Evolutionary conservation across 2,329 filamentous ascomycete genomes (phyloP).

Genomic region (Fusarium pseudoanthophilum): DNA sequence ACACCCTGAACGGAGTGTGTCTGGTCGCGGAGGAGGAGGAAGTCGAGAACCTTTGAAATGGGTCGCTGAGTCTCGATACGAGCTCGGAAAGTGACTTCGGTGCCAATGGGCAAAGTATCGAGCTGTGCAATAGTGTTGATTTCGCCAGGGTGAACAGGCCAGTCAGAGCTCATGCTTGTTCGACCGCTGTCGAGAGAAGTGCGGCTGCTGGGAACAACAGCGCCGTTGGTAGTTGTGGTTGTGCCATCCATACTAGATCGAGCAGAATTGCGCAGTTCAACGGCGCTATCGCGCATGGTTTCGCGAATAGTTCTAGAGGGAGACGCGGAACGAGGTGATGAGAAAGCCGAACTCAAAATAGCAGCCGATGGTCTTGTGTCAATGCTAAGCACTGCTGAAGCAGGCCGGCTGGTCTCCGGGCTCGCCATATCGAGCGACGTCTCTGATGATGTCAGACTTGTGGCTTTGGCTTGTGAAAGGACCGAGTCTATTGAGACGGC

Average conservation of each 20-base stretch:
- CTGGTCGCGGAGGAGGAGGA: conserved; percentile 87
- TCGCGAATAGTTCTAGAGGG: conserved; percentile 9
- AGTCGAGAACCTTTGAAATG: conserved; percentile 84
- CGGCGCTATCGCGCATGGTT: conserved; percentile 49
- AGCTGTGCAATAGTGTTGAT: conserved; percentile 53
- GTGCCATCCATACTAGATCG: conserved; percentile 47
- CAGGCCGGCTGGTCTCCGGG: conserved; percentile 22
- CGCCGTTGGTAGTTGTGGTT: conserved; percentile 18
- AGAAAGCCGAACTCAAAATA: conserved; percentile 14
- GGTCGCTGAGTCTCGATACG: conserved; percentile 73
- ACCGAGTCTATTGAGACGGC: conserved; percentile 34
- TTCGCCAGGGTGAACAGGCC: conserved; percentile 54
- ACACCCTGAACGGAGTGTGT: conserved; percentile 87
- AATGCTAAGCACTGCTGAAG: conserved; percentile 11
- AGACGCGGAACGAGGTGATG: conserved; percentile 22
- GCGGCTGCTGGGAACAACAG: conserved; percentile 35
- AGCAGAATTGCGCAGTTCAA: conserved; percentile 46
- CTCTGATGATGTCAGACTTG: conserved; percentile 33
- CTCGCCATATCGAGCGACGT: conserved; percentile 25
- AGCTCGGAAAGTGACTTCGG: conserved; percentile 55
- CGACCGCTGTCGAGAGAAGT: conserved; percentile 52
- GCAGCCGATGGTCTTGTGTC: conserved; percentile 23
- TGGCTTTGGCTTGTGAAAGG: conserved; percentile 29
- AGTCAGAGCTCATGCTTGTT: conserved; percentile 52
- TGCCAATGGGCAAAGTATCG: conserved; percentile 51